A percentile compares a stretch with the other conserved stretches of the same genome.
phyloP scores from a whole-genome alignment of 169 alveolate species.

The Cyclospora cayetanensis region DNA sequence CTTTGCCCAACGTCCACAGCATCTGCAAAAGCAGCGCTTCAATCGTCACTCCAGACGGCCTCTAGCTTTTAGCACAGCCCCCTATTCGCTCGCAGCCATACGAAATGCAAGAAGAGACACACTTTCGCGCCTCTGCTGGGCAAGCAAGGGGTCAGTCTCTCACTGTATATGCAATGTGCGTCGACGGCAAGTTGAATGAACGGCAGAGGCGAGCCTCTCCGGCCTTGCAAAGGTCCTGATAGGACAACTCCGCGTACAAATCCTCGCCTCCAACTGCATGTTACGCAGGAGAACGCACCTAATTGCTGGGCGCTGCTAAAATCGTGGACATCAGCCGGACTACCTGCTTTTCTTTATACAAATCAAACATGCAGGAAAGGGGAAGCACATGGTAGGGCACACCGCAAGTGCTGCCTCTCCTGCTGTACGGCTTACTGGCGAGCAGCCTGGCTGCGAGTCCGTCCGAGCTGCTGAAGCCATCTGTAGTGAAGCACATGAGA shows the following conservation, averaged over 20 bases:
- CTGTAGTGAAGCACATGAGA: slow-evolving; percentile 2
- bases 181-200: slow-evolving; percentile 53
- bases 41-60: too few species aligned
- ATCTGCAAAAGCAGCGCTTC: too few species aligned
- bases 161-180: slow-evolving; percentile 52
- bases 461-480: slow-evolving; percentile 15
- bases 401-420: too few species aligned
- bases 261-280: slow-evolving; percentile 58
- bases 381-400: too few species aligned
- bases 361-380: too few species aligned
- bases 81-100: too few species aligned
- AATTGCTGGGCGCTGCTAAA: not conserved
- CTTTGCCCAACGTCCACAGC: too few species aligned
- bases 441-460: not conserved
- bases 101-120: too few species aligned
- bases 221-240: slow-evolving; percentile 31
- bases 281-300: not conserved
- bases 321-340: not conserved
- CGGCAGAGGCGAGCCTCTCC: slow-evolving; percentile 65
- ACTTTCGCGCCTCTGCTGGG: too few species aligned
- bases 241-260: not conserved
- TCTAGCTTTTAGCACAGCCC: too few species aligned
- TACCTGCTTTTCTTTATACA: too few species aligned
- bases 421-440: not conserved
- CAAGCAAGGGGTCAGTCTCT: too few species aligned